Evolutionary conservation across 2,329 filamentous ascomycete genomes (phyloP).

Genomic region (Lomentospora prolificans): DNA sequence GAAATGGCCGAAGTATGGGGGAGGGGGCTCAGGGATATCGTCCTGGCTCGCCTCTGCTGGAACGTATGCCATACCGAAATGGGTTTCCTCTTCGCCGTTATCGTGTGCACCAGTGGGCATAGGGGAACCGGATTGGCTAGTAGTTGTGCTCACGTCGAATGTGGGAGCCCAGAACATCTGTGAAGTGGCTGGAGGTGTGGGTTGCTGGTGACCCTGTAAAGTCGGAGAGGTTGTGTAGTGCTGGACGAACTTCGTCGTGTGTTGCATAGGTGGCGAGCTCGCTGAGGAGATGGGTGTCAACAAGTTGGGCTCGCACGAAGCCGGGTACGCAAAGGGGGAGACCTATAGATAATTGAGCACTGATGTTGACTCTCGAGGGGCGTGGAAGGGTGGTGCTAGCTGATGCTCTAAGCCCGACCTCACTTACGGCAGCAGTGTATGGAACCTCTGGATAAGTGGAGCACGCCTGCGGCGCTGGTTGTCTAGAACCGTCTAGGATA

Average conservation of each 20-base stretch:
- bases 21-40: constrained; percentile 25
- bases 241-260: constrained; percentile 25
- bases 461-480: not conserved
- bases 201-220: constrained; percentile 28
- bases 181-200: constrained; percentile 36
- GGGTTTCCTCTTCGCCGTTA: constrained; percentile 24
- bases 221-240: constrained; percentile 22
- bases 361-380: not conserved
- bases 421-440: constrained; percentile 4
- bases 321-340: not conserved
- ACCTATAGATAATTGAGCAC: not conserved
- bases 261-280: constrained; percentile 36
- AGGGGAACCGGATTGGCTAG: constrained; percentile 34
- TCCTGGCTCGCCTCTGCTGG: constrained; percentile 20
- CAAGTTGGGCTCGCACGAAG: constrained; percentile 2
- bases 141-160: constrained; percentile 31
- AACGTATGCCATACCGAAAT: constrained; percentile 25
- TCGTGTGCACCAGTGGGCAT: constrained; percentile 29
- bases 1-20: constrained; percentile 25
- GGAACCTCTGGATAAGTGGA: not conserved
- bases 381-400: not conserved
- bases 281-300: constrained; percentile 33
- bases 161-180: constrained; percentile 34
- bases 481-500: not conserved
- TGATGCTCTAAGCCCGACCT: not conserved